Evolutionary conservation across 2,329 filamentous ascomycete genomes (phyloP).

Genomic region (Podosphaera xanthii): DNA sequence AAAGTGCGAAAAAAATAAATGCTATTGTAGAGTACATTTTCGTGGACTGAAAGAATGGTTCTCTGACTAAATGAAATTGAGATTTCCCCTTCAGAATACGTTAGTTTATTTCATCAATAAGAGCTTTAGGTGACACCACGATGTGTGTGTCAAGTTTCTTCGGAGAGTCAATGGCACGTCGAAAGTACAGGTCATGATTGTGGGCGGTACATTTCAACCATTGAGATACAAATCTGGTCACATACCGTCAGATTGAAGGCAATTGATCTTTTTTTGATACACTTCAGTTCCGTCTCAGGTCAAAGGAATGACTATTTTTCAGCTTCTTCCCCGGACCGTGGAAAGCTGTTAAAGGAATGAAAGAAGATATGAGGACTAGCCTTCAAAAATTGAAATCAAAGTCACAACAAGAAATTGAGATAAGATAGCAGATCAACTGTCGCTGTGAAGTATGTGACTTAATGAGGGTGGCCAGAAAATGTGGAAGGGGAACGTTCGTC

Average conservation of each 20-base stretch:
- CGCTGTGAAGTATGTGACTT: neutral
- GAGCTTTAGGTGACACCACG: neutral
- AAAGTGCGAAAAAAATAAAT: slow-evolving; percentile 31
- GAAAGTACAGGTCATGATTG: neutral
- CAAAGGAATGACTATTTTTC: neutral
- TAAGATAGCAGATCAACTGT: neutral
- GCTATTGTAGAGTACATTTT: slow-evolving; percentile 28
- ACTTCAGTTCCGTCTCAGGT: neutral
- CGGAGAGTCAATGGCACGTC: neutral
- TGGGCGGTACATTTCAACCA: neutral
- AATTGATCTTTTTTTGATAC: neutral
- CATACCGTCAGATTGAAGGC: neutral
- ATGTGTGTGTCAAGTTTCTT: neutral
- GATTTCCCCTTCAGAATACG: neutral
- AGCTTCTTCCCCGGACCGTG: neutral
- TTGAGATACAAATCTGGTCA: neutral
- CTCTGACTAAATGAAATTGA: neutral
- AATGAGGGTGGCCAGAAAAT: neutral
- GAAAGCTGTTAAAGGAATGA: neutral
- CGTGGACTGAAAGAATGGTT: neutral
- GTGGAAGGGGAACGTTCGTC: neutral
- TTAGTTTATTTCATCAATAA: neutral
- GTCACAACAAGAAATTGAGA: neutral
- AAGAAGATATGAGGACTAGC: neutral
- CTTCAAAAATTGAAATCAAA: neutral